Evolutionary conservation across 768 basidiomycete species (phyloP).

Genomic region (Phlebiopsis gigantea): DNA sequence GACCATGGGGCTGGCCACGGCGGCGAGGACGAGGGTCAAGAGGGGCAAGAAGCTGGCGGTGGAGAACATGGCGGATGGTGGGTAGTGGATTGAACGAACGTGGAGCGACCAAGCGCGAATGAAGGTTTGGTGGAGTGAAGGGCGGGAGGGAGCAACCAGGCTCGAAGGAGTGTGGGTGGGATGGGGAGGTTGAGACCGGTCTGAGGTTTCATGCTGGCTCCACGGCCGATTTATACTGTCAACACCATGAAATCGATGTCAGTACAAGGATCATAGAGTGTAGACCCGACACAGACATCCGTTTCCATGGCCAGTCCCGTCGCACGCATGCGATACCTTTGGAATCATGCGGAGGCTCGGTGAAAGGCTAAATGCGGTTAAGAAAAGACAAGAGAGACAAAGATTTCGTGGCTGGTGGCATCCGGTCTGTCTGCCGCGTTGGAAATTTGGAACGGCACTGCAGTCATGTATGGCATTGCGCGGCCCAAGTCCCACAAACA

Average conservation of each 20-base stretch:
- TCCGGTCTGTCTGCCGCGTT: background rate
- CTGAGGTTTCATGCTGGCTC: background rate
- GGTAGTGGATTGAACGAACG: background rate
- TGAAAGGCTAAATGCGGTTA: background rate
- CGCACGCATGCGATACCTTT: background rate
- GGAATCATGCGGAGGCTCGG: background rate
- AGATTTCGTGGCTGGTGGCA: background rate
- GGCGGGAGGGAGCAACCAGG: background rate
- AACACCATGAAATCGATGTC: background rate
- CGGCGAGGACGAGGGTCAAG: conserved; percentile 13
- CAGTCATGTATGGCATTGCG: background rate
- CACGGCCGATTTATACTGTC: background rate
- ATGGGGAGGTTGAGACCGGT: background rate
- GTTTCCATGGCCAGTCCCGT: background rate
- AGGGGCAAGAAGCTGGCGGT: conserved; percentile 3
- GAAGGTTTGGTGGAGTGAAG: background rate
- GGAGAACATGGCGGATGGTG: conserved; percentile 14
- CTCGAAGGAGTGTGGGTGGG: background rate
- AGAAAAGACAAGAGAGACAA: background rate
- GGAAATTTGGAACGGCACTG: background rate
- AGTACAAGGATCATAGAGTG: background rate
- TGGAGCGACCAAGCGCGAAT: background rate
- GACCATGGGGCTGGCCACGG: conserved; percentile 6
- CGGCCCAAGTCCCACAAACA: background rate
- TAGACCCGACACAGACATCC: background rate